These are phyloP conservation scores for Boletus barrowsii DNA, from an alignment of 768 basidiomycete genomes.

Conservation along the genomic window DNA sequence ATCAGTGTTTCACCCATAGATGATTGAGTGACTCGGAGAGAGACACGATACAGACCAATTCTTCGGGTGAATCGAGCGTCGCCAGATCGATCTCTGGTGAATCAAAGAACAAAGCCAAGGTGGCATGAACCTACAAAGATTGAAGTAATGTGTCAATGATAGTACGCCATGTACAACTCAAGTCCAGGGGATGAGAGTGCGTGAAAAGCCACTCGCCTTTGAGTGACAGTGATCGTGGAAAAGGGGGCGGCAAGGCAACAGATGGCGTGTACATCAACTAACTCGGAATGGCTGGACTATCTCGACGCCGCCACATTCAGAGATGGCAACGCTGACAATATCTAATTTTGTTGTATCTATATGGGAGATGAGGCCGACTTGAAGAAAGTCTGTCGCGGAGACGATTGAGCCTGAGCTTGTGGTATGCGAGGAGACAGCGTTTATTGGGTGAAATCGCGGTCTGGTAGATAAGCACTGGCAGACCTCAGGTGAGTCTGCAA, in stretches of 20 bases:
- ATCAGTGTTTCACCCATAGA: too few relatives aligned
- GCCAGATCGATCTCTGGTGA: too few relatives aligned
- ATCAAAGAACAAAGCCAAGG: too few relatives aligned
- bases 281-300: conserved; percentile 62
- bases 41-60: too few relatives aligned
- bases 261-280: conserved; percentile 71
- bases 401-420: conserved; percentile 78
- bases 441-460: conserved; percentile 91
- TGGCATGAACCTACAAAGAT: too few relatives aligned
- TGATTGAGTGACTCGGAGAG: too few relatives aligned
- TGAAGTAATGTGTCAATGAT: too few relatives aligned
- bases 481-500: conserved; percentile 46
- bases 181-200: conserved; percentile 39
- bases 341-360: conserved; percentile 45
- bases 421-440: conserved; percentile 93
- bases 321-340: conserved; percentile 22
- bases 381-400: conserved; percentile 74
- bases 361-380: conserved; percentile 57
- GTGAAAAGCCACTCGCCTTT: conserved; percentile 49
- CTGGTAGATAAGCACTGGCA: conserved; percentile 76
- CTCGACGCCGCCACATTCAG: conserved; percentile 34
- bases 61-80: too few relatives aligned
- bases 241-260: conserved; percentile 58
- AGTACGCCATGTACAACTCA: conserved; percentile 67
- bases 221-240: conserved; percentile 64